Evolutionary conservation across 148 eudicot genomes (phyloP).

Genomic region (Linanthus parryae): DNA sequence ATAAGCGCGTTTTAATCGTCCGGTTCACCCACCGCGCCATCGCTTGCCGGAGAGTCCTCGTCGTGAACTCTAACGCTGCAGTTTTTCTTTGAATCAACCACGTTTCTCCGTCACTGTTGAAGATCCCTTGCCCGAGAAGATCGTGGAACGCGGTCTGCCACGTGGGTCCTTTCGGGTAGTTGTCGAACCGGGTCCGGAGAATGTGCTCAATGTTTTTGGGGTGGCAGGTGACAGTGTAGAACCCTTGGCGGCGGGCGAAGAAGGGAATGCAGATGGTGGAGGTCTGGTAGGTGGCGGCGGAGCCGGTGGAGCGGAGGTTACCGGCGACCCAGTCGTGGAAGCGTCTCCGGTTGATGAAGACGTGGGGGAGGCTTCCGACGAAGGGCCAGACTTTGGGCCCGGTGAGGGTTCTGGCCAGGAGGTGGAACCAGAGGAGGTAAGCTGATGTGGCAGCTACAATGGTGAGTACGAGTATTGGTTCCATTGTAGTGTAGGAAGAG

Average conservation of each 20-base stretch:
- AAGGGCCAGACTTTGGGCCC: constrained; percentile 72
- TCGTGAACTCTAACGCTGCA: constrained; percentile 87
- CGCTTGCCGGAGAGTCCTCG: constrained; percentile 77
- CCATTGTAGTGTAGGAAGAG: no score
- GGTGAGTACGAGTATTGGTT: constrained; percentile 26
- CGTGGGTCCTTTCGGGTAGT: constrained; percentile 85
- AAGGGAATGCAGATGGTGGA: constrained; percentile 73
- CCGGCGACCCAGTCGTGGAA: constrained; percentile 78
- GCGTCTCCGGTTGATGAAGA: constrained; percentile 50
- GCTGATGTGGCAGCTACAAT: constrained; percentile 30
- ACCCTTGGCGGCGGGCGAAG: constrained; percentile 59
- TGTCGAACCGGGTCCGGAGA: constrained; percentile 79
- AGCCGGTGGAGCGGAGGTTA: constrained; percentile 51
- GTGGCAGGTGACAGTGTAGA: constrained; percentile 81
- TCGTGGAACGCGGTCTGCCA: constrained; percentile 91
- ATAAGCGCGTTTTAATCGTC: constrained; percentile 62
- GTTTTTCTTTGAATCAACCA: constrained; percentile 88
- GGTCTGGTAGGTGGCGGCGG: constrained; percentile 76
- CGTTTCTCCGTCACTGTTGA: constrained; percentile 78
- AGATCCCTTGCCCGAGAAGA: constrained; percentile 80
- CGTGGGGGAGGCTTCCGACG: constrained; percentile 58
- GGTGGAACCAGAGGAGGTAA: constrained; percentile 69
- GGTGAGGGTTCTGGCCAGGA: constrained; percentile 27
- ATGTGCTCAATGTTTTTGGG: constrained; percentile 84
- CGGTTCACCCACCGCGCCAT: constrained; percentile 94